Evolutionary conservation across 805 yeast genomes (phyloP).

Genomic region (Lipomyces orientalis): DNA sequence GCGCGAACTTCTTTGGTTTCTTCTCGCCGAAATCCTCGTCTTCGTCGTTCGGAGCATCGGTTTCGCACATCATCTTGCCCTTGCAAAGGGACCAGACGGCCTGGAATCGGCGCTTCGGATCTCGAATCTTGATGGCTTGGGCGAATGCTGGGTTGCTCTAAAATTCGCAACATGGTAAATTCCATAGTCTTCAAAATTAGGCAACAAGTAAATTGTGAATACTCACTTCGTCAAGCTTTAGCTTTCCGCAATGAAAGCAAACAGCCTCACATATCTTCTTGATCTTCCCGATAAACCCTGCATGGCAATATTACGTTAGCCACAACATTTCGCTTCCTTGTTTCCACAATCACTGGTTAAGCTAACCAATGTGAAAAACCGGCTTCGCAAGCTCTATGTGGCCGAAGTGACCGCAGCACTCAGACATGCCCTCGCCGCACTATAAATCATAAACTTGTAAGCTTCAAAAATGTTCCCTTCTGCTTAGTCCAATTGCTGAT

Average conservation of each 20-base stretch:
- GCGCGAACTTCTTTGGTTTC: conserved; percentile 55
- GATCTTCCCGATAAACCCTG: conserved; percentile 79
- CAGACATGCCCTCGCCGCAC: conserved; percentile 99
- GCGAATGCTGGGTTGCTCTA: conserved; percentile 74
- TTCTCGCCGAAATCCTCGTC: conserved; percentile 54
- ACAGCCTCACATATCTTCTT: conserved; percentile 95
- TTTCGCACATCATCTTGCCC: conserved; percentile 93
- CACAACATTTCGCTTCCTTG: neutral
- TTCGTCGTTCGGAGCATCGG: conserved; percentile 68
- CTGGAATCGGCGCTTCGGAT: conserved; percentile 93
- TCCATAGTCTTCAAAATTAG: neutral
- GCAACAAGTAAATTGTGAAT: conserved; percentile 37
- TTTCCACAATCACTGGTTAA: neutral
- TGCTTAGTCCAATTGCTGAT: neutral
- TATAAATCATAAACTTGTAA: conserved; percentile 18
- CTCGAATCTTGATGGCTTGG: conserved; percentile 84
- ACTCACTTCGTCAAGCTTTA: conserved; percentile 78
- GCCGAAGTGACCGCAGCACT: conserved; percentile 99
- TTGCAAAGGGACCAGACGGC: conserved; percentile 91
- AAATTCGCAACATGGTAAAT: conserved; percentile 8
- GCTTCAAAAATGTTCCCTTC: conserved; percentile 11
- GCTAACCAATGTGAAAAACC: conserved; percentile 88
- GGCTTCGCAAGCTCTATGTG: conserved; percentile 98
- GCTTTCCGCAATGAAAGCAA: conserved; percentile 98
- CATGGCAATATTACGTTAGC: neutral